Evolutionary conservation across 1,139 yeast genomes (phyloP), one percentile per base, ranked within the genome.

Genomic region (Diutina scorzettiae): DNA sequence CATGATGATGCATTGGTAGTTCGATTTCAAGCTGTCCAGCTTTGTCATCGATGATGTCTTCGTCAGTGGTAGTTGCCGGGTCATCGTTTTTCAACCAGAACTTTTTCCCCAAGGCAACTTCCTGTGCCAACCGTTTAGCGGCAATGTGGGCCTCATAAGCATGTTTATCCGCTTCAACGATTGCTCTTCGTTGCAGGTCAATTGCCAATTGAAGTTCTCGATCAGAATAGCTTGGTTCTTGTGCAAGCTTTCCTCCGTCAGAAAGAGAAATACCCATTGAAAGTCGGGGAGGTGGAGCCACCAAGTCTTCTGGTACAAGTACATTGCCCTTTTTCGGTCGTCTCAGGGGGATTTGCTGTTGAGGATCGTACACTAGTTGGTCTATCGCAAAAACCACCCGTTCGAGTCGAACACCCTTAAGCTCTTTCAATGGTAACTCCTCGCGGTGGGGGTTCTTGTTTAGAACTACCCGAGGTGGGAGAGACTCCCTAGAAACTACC

Each of bases 261-360:
- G 59, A 61, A 24, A 62, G 53, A 9, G 73, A 60, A 20, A 81
- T 81, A 1, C 91, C 91, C 44, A 76, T 68, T 1, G 82, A 73
- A 27, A 82, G 63, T 48, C 79, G 62, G 20, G 83, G 76, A 1
- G 83, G 78, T 1, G 77, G 77, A 0, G 81, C 80, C 31, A 67
- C 57, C 29, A 79, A 52, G 53, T 82, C 91, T 41, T 80, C 85
- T 0, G 89, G 86, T 11, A 86, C 76, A 31, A 81, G 56, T 6
- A 87, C 89, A 53, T 84, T 80, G 3, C 96, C 96, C 49, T 72
- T 72, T 49, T 74, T 72, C 2, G 96, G 96, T 46, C 80, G 72
- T 50, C 95, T 66, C 1, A 95, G 82, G 1, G 97, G 97, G 46
- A 89, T 83, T 57, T 87, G 96, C 55, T 89, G 97, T 32, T 95